Percentiles rank a stretch among this genome's conserved stretches.
phyloP scores from a whole-genome alignment of 805 yeast genomes.

The Kurtzmaniella fragi region DNA sequence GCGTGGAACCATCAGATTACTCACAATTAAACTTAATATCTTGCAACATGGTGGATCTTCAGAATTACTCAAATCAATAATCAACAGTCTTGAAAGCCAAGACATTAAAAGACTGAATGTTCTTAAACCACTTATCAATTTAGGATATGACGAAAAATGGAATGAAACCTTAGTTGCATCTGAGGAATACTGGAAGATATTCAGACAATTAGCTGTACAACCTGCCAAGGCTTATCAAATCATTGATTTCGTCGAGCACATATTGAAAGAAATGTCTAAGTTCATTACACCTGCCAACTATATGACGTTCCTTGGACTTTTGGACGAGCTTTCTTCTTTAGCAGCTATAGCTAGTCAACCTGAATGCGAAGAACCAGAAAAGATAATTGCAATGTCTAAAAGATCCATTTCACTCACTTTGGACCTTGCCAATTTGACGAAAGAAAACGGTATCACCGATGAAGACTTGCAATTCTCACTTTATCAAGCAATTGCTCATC shows the following conservation, averaged over 20 bases:
- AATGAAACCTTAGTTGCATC: conserved; percentile 31
- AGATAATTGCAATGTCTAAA: conserved; percentile 51
- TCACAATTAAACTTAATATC: too few species aligned
- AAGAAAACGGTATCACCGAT: conserved; percentile 25
- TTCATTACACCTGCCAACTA: conserved; percentile 48
- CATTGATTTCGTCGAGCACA: conserved; percentile 41
- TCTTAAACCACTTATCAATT: conserved; percentile 32
- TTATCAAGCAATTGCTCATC: conserved; percentile 80
- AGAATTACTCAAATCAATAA: too few species aligned
- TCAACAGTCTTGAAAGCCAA: too few species aligned
- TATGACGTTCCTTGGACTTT: conserved; percentile 60
- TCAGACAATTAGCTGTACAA: conserved; percentile 45
- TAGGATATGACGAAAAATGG: conserved; percentile 43
- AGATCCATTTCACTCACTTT: conserved; percentile 60
- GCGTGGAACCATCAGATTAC: too few species aligned
- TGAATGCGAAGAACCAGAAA: conserved; percentile 39
- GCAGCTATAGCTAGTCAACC: conserved; percentile 77
- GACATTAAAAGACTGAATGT: too few species aligned
- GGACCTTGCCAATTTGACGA: conserved; percentile 34
- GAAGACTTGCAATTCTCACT: conserved; percentile 50
- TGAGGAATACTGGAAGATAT: conserved; percentile 49
- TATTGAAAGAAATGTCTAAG: conserved; percentile 25
- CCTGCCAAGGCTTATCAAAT: conserved; percentile 39
- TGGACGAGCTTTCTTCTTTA: conserved; percentile 76
- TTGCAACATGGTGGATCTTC: too few species aligned